These are phyloP conservation scores for Exsudoporus frostii DNA, from an alignment of 768 basidiomycete species.

Conservation along the genomic window DNA sequence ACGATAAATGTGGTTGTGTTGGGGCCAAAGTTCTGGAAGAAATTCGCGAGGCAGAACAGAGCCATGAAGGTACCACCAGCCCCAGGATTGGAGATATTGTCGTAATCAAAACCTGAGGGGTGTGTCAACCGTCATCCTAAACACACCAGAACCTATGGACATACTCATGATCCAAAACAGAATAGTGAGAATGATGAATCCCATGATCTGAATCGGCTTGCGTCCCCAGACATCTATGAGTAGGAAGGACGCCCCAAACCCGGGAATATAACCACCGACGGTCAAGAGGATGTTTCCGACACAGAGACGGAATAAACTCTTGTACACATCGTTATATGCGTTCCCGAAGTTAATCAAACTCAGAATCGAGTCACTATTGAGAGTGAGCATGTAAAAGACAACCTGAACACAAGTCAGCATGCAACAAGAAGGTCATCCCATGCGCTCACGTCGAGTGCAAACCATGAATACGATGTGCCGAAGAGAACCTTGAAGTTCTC, in stretches of 20 bases:
- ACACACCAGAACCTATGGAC: constrained; percentile 11
- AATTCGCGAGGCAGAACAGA: constrained; percentile 76
- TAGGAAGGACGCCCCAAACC: constrained; percentile 53
- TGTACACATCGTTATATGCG: constrained; percentile 33
- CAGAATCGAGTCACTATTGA: constrained; percentile 49
- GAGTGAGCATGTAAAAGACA: constrained; percentile 80
- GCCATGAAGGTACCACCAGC: constrained; percentile 56
- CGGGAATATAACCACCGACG: constrained; percentile 72
- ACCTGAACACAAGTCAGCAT: constrained; percentile 39
- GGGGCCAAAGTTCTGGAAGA: constrained; percentile 84
- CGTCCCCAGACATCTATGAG: constrained; percentile 75
- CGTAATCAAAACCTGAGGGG: constrained; percentile 56
- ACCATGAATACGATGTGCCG: constrained; percentile 79
- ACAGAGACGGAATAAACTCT: constrained; percentile 54
- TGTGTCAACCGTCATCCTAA: background rate
- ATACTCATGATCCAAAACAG: constrained; percentile 65
- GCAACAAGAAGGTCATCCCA: background rate
- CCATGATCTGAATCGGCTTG: constrained; percentile 75
- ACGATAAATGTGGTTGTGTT: constrained; percentile 77
- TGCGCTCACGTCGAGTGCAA: constrained; percentile 74
- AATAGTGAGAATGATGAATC: constrained; percentile 61
- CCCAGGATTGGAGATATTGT: constrained; percentile 33
- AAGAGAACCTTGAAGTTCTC: constrained; percentile 73
- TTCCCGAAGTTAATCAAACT: background rate
- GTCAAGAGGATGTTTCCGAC: constrained; percentile 72